phyloP scores from a whole-genome alignment of 2,329 filamentous ascomycete genomes.

The Xylogone sp. region DNA sequence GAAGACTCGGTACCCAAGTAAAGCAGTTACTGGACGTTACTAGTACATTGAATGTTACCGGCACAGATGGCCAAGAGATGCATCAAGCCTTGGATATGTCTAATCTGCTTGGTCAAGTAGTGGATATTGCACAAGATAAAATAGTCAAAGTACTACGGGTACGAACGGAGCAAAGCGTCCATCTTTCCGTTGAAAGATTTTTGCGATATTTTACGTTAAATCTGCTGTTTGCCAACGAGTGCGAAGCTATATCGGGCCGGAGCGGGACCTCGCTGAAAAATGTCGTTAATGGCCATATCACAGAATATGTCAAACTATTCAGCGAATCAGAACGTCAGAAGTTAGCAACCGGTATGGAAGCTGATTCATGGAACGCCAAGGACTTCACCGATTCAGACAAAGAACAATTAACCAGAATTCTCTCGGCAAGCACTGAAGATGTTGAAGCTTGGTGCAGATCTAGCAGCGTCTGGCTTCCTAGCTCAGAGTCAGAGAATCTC shows the following conservation, averaged over 20 bases:
- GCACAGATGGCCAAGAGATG: slow-evolving; percentile 59
- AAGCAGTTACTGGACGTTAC: slow-evolving; percentile 95
- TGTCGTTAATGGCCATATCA: slow-evolving; percentile 78
- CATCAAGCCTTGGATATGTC: slow-evolving; percentile 74
- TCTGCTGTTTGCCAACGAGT: slow-evolving; percentile 79
- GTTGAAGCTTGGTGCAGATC: slow-evolving; percentile 62
- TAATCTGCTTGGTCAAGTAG: slow-evolving; percentile 73
- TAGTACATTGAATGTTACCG: slow-evolving; percentile 48
- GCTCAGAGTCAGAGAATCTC: slow-evolving; percentile 11
- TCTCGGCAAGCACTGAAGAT: slow-evolving; percentile 69
- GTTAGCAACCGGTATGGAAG: slow-evolving; percentile 73
- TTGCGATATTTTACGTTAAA: slow-evolving; percentile 81
- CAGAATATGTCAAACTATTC: slow-evolving; percentile 70
- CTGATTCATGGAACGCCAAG: slow-evolving; percentile 74
- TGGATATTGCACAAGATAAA: slow-evolving; percentile 76
- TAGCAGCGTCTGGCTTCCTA: slow-evolving; percentile 50
- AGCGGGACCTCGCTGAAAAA: slow-evolving; percentile 73
- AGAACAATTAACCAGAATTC: slow-evolving; percentile 57
- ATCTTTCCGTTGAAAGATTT: slow-evolving; percentile 66
- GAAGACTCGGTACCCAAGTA: slow-evolving; percentile 82
- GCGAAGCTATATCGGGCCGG: slow-evolving; percentile 77
- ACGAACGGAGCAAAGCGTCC: slow-evolving; percentile 67
- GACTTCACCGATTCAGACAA: slow-evolving; percentile 66
- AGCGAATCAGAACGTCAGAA: slow-evolving; percentile 70
- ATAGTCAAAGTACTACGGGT: slow-evolving; percentile 74